Percentiles rank a stretch among this genome's conserved stretches.
phyloP scores from a whole-genome alignment of 257 asterid species.

The Primulina huaijiensis region DNA sequence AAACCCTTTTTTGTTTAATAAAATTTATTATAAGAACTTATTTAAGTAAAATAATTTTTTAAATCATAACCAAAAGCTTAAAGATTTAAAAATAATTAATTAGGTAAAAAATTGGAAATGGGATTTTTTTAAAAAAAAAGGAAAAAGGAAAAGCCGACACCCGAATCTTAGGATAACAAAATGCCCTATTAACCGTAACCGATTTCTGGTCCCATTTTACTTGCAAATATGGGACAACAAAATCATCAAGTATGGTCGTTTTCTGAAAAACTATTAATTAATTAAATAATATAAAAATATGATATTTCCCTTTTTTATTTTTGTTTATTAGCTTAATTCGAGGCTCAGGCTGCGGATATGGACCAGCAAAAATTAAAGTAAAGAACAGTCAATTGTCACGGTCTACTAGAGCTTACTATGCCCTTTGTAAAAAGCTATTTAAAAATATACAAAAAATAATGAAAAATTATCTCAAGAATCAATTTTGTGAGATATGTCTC shows the following conservation, averaged over 20 bases:
- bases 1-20: no score
- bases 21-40: no score
- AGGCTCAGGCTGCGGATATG: not conserved
- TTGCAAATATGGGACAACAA: slow-evolving; percentile 17
- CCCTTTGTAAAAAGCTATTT: not conserved
- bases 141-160: slow-evolving; percentile 40
- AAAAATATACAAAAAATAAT: no score
- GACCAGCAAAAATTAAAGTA: not conserved
- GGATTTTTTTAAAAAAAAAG: no score
- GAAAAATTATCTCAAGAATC: no score
- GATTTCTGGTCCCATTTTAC: slow-evolving; percentile 36
- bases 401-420: not conserved
- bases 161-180: slow-evolving; percentile 40
- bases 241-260: not conserved
- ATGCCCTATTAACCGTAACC: slow-evolving; percentile 31
- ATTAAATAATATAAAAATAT: not conserved
- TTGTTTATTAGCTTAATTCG: not conserved
- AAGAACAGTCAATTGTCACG: not conserved
- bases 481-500: no score
- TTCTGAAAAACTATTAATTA: not conserved
- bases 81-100: no score
- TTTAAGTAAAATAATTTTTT: no score
- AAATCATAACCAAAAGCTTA: no score
- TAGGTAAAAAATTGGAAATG: not conserved
- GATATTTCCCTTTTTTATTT: not conserved